Evolutionary conservation across 1,284 basidiomycete species (phyloP).

Genomic region (Mycena citricolor): DNA sequence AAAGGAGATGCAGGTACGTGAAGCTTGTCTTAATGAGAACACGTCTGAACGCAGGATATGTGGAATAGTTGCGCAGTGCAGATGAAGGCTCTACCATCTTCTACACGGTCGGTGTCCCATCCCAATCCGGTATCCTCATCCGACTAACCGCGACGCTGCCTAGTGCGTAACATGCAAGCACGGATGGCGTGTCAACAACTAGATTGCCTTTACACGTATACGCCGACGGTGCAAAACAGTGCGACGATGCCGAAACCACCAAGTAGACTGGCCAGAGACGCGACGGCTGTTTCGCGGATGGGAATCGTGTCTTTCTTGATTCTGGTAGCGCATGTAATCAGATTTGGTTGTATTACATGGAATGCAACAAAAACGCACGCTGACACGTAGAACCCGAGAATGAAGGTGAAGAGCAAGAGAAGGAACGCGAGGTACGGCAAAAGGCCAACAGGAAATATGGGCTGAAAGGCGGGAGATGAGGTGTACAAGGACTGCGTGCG

Average conservation of each 20-base stretch:
- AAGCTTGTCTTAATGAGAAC: neutral
- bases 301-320: constrained; percentile 71
- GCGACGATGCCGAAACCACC: constrained; percentile 86
- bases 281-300: constrained; percentile 68
- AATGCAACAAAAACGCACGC: neutral
- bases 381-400: constrained; percentile 84
- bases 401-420: constrained; percentile 73
- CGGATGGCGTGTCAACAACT: constrained; percentile 80
- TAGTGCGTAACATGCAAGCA: constrained; percentile 73
- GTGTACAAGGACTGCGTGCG: constrained; percentile 37
- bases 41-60: too few relatives aligned
- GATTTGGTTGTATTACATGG: neutral
- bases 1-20: constrained; percentile 73
- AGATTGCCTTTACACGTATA: constrained; percentile 65
- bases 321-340: constrained; percentile 37
- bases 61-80: constrained; percentile 74
- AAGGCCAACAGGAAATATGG: constrained; percentile 60
- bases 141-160: constrained; percentile 10
- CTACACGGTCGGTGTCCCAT: constrained; percentile 56
- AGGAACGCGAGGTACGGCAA: constrained; percentile 76
- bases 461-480: constrained; percentile 59
- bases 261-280: constrained; percentile 70
- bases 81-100: constrained; percentile 90
- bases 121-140: constrained; percentile 3
- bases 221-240: constrained; percentile 83